Conservation (phyloP, 306 rosid genomes). For the Ormosia semicastrata region DNA sequence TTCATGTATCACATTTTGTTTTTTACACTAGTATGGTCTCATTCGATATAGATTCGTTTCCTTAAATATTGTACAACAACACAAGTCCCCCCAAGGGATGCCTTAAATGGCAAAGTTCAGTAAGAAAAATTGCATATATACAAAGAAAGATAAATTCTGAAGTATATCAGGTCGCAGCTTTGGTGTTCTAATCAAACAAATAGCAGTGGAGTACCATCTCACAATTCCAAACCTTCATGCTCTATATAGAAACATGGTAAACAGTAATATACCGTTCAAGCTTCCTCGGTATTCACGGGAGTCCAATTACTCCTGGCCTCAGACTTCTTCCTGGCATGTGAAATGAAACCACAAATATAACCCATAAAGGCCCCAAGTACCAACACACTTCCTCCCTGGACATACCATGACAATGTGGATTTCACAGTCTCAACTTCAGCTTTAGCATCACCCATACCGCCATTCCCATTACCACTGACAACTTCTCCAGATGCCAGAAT, state of each 20-base stretch:
- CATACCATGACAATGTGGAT: conserved; percentile 51
- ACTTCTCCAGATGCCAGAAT: conserved; percentile 71
- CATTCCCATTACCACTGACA: conserved; percentile 29
- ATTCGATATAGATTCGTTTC: no score
- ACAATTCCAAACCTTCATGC: conserved; percentile 14
- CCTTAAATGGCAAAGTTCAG: neutral
- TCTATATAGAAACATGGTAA: conserved; percentile 4
- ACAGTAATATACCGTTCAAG: conserved; percentile 21
- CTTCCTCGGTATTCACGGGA: conserved; percentile 71
- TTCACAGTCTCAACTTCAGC: conserved; percentile 20
- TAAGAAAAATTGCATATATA: conserved; percentile 30
- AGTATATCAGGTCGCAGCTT: conserved; percentile 18
- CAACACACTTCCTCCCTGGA: conserved; percentile 66
- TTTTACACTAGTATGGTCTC: no score
- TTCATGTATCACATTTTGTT: no score
- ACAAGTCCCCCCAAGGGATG: conserved; percentile 2
- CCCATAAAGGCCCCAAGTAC: conserved; percentile 79
- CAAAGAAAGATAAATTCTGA: conserved; percentile 11
- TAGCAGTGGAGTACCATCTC: neutral
- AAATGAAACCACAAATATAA: conserved; percentile 62
- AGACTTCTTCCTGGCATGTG: conserved; percentile 52
- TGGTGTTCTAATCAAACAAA: conserved; percentile 1
- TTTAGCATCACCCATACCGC: conserved; percentile 13
- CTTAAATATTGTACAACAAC: neutral
- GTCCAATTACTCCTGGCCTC: conserved; percentile 49